Conservation (phyloP, 768 basidiomycete genomes). For the Mycena metata region DNA sequence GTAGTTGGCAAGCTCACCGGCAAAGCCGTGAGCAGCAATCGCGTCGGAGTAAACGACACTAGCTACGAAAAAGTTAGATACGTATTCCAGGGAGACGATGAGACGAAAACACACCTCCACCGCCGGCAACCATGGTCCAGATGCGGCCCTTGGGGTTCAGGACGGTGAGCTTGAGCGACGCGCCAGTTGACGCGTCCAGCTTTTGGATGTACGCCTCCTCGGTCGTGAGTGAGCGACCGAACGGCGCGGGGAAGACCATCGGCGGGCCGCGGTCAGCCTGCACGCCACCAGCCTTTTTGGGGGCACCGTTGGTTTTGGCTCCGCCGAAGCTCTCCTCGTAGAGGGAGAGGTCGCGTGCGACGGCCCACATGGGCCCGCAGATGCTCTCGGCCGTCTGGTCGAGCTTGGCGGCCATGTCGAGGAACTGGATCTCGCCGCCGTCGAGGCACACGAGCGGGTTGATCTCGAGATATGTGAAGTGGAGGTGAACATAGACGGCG, state of each 20-base stretch:
- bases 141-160: conserved; percentile 94
- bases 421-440: conserved; percentile 87
- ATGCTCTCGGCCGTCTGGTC: conserved; percentile 99
- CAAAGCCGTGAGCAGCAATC: conserved; percentile 93
- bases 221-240: conserved; percentile 97
- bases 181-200: conserved; percentile 96
- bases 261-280: conserved; percentile 96
- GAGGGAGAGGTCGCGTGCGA: conserved; percentile 90
- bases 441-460: conserved; percentile 98
- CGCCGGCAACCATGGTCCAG: conserved; percentile 99
- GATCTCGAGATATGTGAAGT: conserved; percentile 99
- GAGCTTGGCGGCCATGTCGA: conserved; percentile 99
- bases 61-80: conserved; percentile 41
- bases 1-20: conserved; percentile 98
- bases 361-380: conserved; percentile 98
- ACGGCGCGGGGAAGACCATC: conserved; percentile 97
- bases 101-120: conserved; percentile 68
- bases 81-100: conserved; percentile 67
- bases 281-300: conserved; percentile 63
- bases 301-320: conserved; percentile 48
- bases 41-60: conserved; percentile 80
- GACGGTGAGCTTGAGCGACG: conserved; percentile 97
- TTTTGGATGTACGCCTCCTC: conserved; percentile 99
- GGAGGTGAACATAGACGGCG: conserved; percentile 97
- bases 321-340: conserved; percentile 65